Evolutionary conservation across 805 yeast genomes (phyloP).

Genomic region (Starmera amethionina): DNA sequence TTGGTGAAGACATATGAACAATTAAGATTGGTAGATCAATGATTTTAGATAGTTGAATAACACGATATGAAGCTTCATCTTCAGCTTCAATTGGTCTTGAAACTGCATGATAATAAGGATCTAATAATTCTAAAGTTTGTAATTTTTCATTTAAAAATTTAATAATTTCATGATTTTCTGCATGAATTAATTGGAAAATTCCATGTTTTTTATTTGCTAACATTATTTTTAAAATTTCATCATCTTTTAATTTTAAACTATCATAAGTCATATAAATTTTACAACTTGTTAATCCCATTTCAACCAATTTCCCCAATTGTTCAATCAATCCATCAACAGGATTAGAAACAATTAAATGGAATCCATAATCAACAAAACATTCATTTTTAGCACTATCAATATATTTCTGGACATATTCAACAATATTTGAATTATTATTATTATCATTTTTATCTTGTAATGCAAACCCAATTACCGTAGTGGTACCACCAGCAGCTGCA

Average conservation of each 20-base stretch:
- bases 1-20: conserved; percentile 38
- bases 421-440: conserved; percentile 19
- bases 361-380: conserved; percentile 37
- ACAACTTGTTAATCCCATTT: conserved; percentile 29
- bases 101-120: conserved; percentile 35
- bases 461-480: conserved; percentile 38
- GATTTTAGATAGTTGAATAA: conserved; percentile 31
- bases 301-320: conserved; percentile 25
- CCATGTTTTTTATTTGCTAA: conserved; percentile 29
- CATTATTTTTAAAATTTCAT: conserved; percentile 28
- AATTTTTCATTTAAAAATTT: conserved; percentile 30
- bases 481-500: conserved; percentile 42
- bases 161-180: conserved; percentile 41
- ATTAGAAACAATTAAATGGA: conserved; percentile 34
- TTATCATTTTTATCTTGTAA: conserved; percentile 27
- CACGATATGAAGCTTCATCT: conserved; percentile 41
- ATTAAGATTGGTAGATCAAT: conserved; percentile 36
- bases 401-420: conserved; percentile 17
- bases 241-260: conserved; percentile 29
- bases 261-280: conserved; percentile 39
- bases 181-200: conserved; percentile 40
- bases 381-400: conserved; percentile 20
- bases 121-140: conserved; percentile 25
- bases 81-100: conserved; percentile 36
- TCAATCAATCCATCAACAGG: conserved; percentile 21